Conservation (phyloP, 2,329 filamentous ascomycete genomes). For the Xylariaceae sp. region DNA sequence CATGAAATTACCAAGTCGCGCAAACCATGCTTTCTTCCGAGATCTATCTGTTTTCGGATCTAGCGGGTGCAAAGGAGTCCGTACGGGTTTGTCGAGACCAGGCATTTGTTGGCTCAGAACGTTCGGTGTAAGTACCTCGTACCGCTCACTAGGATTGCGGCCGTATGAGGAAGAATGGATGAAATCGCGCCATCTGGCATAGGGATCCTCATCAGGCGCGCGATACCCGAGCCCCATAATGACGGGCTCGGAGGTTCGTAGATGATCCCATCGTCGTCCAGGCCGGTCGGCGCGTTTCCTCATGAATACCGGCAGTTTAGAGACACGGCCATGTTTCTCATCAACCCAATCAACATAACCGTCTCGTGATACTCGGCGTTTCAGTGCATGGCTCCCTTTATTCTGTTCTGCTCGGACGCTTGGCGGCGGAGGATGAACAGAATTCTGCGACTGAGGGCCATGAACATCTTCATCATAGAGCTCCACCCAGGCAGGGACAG, state of each 20-base stretch:
- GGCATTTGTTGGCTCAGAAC: constrained; percentile 45
- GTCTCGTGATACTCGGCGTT: constrained; percentile 42
- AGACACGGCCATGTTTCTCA: constrained; percentile 39
- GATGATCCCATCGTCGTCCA: constrained; percentile 65
- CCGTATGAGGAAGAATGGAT: constrained; percentile 60
- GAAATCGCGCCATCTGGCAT: constrained; percentile 58
- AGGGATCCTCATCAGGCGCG: constrained; percentile 48
- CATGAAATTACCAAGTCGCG: constrained; percentile 70
- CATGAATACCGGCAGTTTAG: constrained; percentile 53
- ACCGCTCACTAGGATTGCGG: constrained; percentile 52
- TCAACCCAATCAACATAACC: constrained; percentile 45
- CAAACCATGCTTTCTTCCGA: constrained; percentile 47
- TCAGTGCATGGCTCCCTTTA: constrained; percentile 36
- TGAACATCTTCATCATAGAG: constrained; percentile 39
- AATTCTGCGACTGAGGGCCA: constrained; percentile 26
- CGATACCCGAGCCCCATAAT: constrained; percentile 58
- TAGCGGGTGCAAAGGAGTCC: constrained; percentile 46
- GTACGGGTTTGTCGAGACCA: constrained; percentile 47
- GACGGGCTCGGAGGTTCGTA: constrained; percentile 64
- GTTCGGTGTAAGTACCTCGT: constrained; percentile 54
- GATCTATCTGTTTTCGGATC: constrained; percentile 44
- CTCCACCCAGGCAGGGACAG: constrained; percentile 42
- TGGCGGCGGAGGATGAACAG: constrained; percentile 31
- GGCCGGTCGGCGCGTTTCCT: constrained; percentile 53
- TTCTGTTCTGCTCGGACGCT: constrained; percentile 35